Base-by-base conservation (phyloP, 495 filamentous ascomycete genomes). In the Xylaria intraflava region DNA sequence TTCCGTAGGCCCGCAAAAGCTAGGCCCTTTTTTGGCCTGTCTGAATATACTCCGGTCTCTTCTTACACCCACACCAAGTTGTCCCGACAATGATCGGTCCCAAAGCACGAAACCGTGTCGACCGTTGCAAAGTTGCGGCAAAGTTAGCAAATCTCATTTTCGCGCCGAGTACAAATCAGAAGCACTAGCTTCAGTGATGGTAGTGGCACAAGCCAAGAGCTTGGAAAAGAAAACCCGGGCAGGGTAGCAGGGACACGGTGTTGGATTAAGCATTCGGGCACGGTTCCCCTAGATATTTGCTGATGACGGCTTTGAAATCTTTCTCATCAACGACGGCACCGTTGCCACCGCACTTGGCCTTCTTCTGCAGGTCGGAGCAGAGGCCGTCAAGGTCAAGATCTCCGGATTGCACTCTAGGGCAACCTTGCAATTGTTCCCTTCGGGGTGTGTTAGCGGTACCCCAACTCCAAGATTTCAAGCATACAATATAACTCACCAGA, bases 311-410 rank as follows among this genome's bases (percentile, higher is more conserved):
- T 62, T 95, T 84, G 61, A 96, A 92, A 66, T 96, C 90, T 38
- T 82, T 83, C 70, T 96, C 81, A 59, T 89, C 86, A 44, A 98
- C 86, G 20, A 96, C 89, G n/a, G 92, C 87, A 24, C 93, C 92
- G 23, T 78, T 82, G 63, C 94, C 93, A 1, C 90, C 94, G 65
- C 94, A 99, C 65, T 91, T 91, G 41, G 94, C 94, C 72, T 99
- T 99, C 62, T 87, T 86, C 52, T 90, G 86, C n/a, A 99, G 80
- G 57, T 99, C 90, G 6, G 86, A 83, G 71, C 94, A 99, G 11
- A 99, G 78, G 49, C 82, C 80, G 65, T 99, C 94, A 59, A 99
- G 85, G 59, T 99, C 93, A 55, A 96, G 82, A 57, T 92, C 88
- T 59, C 90, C 91, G 43, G 80, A 84, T 60, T 86, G 85, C 64